Conservation (phyloP, 2,329 filamentous ascomycete genomes). For the Rhytidhysteron rufulum region DNA sequence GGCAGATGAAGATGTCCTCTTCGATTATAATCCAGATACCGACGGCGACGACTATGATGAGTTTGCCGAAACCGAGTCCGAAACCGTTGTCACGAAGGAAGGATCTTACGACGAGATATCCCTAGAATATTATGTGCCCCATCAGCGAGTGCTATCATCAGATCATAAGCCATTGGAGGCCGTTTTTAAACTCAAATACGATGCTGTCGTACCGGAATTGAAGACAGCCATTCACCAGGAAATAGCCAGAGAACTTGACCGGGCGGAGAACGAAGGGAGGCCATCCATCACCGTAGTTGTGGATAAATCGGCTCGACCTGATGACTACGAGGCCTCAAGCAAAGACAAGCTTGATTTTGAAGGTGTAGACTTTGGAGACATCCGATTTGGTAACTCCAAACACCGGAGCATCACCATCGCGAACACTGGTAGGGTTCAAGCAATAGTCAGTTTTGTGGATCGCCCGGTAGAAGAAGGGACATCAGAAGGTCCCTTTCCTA, state of each 20-base stretch:
- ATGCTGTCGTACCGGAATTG: constrained; percentile 78
- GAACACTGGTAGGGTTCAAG: constrained; percentile 81
- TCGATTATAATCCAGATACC: constrained; percentile 82
- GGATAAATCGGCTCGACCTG: constrained; percentile 48
- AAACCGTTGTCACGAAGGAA: constrained; percentile 55
- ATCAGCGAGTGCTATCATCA: constrained; percentile 85
- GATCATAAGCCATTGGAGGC: constrained; percentile 92
- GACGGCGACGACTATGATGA: constrained; percentile 66
- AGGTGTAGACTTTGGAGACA: constrained; percentile 72
- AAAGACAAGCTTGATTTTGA: constrained; percentile 42
- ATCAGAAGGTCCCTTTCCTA: constrained; percentile 43
- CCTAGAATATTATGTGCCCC: constrained; percentile 73
- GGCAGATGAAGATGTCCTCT: constrained; percentile 79
- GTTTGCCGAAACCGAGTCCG: constrained; percentile 39
- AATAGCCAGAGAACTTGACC: constrained; percentile 81
- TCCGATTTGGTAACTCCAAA: constrained; percentile 66
- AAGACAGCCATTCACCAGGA: constrained; percentile 83
- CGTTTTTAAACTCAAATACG: constrained; percentile 78
- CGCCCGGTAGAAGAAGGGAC: constrained; percentile 54
- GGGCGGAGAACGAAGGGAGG: constrained; percentile 84
- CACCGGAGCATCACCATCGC: constrained; percentile 74
- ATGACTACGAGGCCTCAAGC: constrained; percentile 12
- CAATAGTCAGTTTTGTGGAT: constrained; percentile 76
- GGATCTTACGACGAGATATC: constrained; percentile 53
- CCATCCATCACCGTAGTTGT: constrained; percentile 80